Conservation (phyloP, 2,329 filamentous ascomycete species). For the Aspergillus clavatus region DNA sequence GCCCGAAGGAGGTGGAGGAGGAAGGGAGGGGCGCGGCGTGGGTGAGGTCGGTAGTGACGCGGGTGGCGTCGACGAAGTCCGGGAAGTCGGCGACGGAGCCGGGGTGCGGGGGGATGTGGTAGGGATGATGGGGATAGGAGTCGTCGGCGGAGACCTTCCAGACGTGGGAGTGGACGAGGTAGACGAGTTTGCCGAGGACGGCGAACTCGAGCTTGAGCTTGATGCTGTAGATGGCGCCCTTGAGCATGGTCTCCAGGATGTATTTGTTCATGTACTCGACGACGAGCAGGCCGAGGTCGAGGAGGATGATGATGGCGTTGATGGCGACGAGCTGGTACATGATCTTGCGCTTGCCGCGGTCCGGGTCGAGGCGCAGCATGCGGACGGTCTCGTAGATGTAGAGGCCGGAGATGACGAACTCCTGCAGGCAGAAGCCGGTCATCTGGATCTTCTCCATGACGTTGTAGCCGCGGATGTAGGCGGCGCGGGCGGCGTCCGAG, state of each 20-base stretch:
- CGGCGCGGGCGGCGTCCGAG: conserved; percentile 3
- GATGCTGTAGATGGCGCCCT: conserved; percentile 46
- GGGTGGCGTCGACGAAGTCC: conserved; percentile 44
- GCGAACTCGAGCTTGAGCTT: conserved; percentile 50
- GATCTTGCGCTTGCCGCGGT: conserved; percentile 41
- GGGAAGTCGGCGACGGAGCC: conserved; percentile 27
- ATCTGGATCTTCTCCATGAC: conserved; percentile 54
- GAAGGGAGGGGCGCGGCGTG: conserved; percentile 26
- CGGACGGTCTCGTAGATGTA: conserved; percentile 53
- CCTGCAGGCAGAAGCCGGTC: conserved; percentile 53
- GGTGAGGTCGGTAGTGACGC: conserved; percentile 40
- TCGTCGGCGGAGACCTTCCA: conserved; percentile 36
- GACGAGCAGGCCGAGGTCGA: conserved; percentile 43
- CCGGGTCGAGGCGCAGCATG: conserved; percentile 46
- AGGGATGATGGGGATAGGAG: too few species aligned
- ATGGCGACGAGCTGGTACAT: conserved; percentile 48
- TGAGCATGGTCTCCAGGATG: conserved; percentile 45
- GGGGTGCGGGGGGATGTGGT: conserved; percentile 5
- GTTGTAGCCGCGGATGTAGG: conserved; percentile 38
- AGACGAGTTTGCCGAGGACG: conserved; percentile 43
- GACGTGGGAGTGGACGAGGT: conserved; percentile 36
- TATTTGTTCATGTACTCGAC: conserved; percentile 43
- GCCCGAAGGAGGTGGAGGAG: neutral
- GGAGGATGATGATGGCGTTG: conserved; percentile 45
- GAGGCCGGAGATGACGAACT: conserved; percentile 49